Evolutionary conservation across 129 eudicot genomes (phyloP).

Genomic region (Saussurea involucrata): DNA sequence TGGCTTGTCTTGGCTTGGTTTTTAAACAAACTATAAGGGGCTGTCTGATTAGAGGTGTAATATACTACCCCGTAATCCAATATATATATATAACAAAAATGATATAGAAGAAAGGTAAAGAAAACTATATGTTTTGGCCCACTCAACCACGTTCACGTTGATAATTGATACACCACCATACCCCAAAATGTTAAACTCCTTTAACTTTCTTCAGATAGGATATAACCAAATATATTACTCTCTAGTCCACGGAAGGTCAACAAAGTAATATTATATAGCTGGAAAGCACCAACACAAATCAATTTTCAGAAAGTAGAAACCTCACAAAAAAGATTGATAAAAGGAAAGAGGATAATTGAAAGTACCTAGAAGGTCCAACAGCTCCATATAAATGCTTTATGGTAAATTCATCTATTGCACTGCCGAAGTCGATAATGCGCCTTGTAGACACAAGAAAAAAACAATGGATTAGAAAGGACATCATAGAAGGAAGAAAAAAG

Average conservation of each 20-base stretch:
- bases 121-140: not conserved
- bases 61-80: not conserved
- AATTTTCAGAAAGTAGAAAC: not conserved
- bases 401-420: slow-evolving; percentile 85
- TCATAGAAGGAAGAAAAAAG: not conserved
- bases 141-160: not conserved
- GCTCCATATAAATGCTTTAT: slow-evolving; percentile 74
- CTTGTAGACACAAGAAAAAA: slow-evolving; percentile 32
- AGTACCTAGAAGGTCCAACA: slow-evolving; percentile 92
- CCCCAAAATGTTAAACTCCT: not conserved
- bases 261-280: not conserved
- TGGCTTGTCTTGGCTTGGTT: no score
- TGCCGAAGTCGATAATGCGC: slow-evolving; percentile 98
- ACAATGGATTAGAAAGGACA: not conserved
- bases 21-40: not conserved
- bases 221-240: not conserved
- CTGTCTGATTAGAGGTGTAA: not conserved
- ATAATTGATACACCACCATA: no score
- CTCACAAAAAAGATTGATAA: slow-evolving; percentile 7
- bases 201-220: not conserved
- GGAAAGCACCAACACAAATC: not conserved
- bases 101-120: not conserved
- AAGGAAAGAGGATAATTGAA: not conserved
- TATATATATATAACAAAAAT: not conserved
- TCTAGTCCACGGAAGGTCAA: not conserved